phyloP scores from a whole-genome alignment of 768 basidiomycete genomes.

The Trametes cubensis region DNA sequence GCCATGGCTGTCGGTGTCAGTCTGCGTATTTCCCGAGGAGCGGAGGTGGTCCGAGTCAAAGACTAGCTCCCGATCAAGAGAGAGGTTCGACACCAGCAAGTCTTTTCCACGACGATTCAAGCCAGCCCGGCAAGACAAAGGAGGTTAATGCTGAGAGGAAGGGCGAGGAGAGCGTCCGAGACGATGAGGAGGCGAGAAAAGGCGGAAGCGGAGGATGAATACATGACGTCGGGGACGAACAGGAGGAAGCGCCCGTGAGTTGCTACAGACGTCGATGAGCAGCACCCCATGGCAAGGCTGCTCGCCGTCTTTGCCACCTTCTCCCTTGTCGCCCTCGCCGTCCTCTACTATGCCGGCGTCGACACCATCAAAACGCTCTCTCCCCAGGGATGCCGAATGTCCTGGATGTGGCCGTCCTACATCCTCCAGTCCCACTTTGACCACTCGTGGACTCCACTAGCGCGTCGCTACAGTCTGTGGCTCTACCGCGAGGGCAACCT shows the following conservation, averaged over 20 bases:
- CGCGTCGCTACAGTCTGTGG: slow-evolving; percentile 79
- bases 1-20: slow-evolving; percentile 25
- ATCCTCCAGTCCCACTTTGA: slow-evolving; percentile 70
- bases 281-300: slow-evolving; percentile 20
- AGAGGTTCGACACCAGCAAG: background rate
- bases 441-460: slow-evolving; percentile 68
- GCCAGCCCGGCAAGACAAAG: background rate
- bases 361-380: slow-evolving; percentile 58
- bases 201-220: slow-evolving; percentile 19
- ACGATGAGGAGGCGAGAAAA: slow-evolving; percentile 8
- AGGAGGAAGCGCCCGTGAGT: slow-evolving; percentile 23
- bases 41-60: background rate
- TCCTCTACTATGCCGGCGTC: slow-evolving; percentile 40
- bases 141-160: background rate
- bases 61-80: background rate
- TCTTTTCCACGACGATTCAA: background rate
- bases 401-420: slow-evolving; percentile 94
- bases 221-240: slow-evolving; percentile 26
- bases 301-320: slow-evolving; percentile 15
- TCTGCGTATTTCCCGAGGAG: background rate
- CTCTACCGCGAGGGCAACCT: slow-evolving; percentile 89
- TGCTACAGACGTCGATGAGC: slow-evolving; percentile 29
- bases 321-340: slow-evolving; percentile 37
- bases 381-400: slow-evolving; percentile 94
- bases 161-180: background rate